A percentile compares a stretch with the other conserved stretches of the same genome.
Conservation (phyloP, 2,329 filamentous ascomycete genomes). For the Pseudodiploospora longispora region DNA sequence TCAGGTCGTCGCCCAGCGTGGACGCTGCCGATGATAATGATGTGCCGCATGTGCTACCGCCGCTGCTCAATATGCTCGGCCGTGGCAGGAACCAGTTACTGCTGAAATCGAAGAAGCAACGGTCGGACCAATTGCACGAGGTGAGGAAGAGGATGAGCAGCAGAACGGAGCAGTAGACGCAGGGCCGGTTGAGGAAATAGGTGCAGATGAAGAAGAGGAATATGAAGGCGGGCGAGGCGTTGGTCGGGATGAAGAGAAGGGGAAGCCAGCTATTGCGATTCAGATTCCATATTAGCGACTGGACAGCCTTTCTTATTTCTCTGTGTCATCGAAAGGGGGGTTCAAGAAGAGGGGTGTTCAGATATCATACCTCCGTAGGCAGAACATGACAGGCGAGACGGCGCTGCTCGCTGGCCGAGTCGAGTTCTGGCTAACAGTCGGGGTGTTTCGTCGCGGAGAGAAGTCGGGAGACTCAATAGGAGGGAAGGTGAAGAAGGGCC, state of each 20-base stretch:
- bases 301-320: background rate
- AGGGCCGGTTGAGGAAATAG: constrained; percentile 93
- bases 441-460: too few species aligned
- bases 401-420: too few species aligned
- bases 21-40: background rate
- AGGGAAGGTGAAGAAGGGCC: too few species aligned
- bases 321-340: background rate
- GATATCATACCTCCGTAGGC: constrained; percentile 45
- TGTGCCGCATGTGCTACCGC: too few species aligned
- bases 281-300: background rate
- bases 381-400: constrained; percentile 43
- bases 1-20: background rate
- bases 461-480: too few species aligned
- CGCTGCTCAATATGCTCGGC: constrained; percentile 23
- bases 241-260: constrained; percentile 80
- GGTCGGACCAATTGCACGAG: constrained; percentile 81
- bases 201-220: constrained; percentile 86
- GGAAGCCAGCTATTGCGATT: constrained; percentile 61
- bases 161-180: constrained; percentile 94
- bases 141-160: constrained; percentile 92
- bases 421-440: too few species aligned
- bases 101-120: constrained; percentile 86
- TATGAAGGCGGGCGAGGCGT: constrained; percentile 77
- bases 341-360: constrained; percentile 4
- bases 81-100: constrained; percentile 93